Evolutionary conservation across 2,329 filamentous ascomycete genomes (phyloP).

Genomic region (Aspergillus hiratsukae): DNA sequence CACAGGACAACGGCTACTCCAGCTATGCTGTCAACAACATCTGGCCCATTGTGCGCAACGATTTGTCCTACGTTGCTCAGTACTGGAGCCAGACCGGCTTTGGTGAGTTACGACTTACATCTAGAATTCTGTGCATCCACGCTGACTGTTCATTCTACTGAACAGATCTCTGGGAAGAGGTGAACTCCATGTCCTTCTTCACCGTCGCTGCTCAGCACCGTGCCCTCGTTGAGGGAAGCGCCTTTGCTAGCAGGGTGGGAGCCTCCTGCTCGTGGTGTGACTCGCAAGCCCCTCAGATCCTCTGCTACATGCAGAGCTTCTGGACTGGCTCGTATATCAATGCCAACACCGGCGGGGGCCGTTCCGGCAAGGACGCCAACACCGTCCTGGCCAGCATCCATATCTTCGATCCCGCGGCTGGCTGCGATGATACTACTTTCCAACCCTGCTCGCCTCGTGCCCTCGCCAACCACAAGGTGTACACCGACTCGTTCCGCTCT

Average conservation of each 20-base stretch:
- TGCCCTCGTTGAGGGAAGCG: constrained; percentile 55
- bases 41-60: constrained; percentile 73
- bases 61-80: constrained; percentile 62
- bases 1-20: constrained; percentile 50
- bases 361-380: constrained; percentile 68
- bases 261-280: constrained; percentile 58
- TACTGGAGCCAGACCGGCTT: constrained; percentile 56
- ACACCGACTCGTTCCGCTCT: constrained; percentile 69
- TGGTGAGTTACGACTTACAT: constrained; percentile 31
- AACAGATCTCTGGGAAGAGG: constrained; percentile 73
- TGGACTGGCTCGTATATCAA: constrained; percentile 63
- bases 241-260: constrained; percentile 61
- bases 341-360: constrained; percentile 62
- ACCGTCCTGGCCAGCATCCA: constrained; percentile 53
- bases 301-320: constrained; percentile 71
- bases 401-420: constrained; percentile 31
- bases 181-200: constrained; percentile 73
- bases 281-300: constrained; percentile 62
- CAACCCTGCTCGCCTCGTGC: constrained; percentile 68
- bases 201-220: constrained; percentile 67
- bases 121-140: neutral
- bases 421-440: constrained; percentile 54
- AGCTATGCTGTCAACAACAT: constrained; percentile 53
- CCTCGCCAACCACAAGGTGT: constrained; percentile 70
- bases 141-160: neutral